Evolutionary conservation across 202 grass and related monocot species (phyloP).

Genomic region (Bolboschoenoplectus hybrid): DNA sequence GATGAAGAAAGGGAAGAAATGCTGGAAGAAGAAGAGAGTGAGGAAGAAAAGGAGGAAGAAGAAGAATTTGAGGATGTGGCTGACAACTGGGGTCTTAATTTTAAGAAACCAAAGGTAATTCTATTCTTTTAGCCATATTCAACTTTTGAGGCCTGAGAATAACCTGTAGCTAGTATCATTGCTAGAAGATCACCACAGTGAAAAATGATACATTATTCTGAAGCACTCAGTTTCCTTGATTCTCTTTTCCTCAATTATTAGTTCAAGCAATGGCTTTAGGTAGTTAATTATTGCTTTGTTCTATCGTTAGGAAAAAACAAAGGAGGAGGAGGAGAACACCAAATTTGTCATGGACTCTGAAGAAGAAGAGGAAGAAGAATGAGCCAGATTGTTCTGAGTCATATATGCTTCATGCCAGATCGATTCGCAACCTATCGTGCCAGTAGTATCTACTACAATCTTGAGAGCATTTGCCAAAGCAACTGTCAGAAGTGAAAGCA

Average conservation of each 20-base stretch:
- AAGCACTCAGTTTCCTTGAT: background rate
- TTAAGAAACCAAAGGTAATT: slow-evolving; percentile 66
- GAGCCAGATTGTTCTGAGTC: background rate
- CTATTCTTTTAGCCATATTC: slow-evolving; percentile 30
- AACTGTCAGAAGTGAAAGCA: background rate
- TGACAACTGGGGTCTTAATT: slow-evolving; percentile 69
- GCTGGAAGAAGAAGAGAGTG: slow-evolving; percentile 41
- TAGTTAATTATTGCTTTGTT: slow-evolving; percentile 34
- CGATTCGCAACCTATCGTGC: background rate
- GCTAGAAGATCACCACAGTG: slow-evolving; percentile 12
- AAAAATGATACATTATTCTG: slow-evolving; percentile 6
- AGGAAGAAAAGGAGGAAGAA: slow-evolving; percentile 52
- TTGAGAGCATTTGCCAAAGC: background rate
- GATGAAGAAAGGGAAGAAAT: slow-evolving; percentile 48
- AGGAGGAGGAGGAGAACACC: slow-evolving; percentile 63
- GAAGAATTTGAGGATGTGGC: slow-evolving; percentile 50
- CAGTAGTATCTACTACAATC: background rate
- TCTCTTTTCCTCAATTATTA: slow-evolving; percentile 21
- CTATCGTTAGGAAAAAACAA: slow-evolving; percentile 61
- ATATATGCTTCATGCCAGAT: background rate
- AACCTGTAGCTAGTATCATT: background rate
- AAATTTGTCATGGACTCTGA: slow-evolving; percentile 89
- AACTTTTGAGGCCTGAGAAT: slow-evolving; percentile 11
- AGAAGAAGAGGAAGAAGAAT: slow-evolving; percentile 65
- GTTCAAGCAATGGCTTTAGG: background rate